Percentiles rank a stretch among this genome's conserved stretches.
Conservation (phyloP, 106 monocot genomes). For the Allium fistulosum region DNA sequence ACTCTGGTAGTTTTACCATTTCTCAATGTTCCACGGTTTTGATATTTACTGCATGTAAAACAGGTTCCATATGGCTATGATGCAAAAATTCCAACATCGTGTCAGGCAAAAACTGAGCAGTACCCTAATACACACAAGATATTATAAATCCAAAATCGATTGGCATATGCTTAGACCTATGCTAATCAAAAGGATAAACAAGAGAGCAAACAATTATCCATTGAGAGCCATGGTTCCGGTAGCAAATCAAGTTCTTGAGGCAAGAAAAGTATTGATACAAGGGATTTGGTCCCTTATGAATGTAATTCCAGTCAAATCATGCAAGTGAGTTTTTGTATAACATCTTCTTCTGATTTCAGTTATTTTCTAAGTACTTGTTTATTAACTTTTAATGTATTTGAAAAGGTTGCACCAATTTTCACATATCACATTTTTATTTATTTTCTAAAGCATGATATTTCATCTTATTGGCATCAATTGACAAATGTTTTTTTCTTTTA, state of each 20-base stretch:
- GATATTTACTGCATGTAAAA: not conserved
- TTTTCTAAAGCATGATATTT: too few relatives aligned
- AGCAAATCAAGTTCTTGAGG: slow-evolving; percentile 59
- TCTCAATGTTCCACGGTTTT: too few relatives aligned
- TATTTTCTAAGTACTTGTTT: not conserved
- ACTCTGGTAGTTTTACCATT: too few relatives aligned
- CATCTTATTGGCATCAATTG: not conserved
- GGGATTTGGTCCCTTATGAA: slow-evolving; percentile 59
- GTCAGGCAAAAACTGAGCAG: slow-evolving; percentile 4
- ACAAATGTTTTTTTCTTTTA: not conserved
- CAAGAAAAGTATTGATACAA: slow-evolving; percentile 35
- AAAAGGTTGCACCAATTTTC: too few relatives aligned
- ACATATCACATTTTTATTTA: too few relatives aligned
- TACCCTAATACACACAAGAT: slow-evolving; percentile 7
- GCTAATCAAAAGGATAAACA: slow-evolving; percentile 83
- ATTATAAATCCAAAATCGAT: slow-evolving; percentile 52
- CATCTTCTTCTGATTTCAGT: slow-evolving; percentile 1
- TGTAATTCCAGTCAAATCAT: slow-evolving; percentile 59
- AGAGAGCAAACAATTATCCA: slow-evolving; percentile 64
- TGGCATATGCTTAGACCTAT: slow-evolving; percentile 77
- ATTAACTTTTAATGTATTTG: not conserved
- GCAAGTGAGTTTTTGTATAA: slow-evolving; percentile 51
- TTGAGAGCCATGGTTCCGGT: slow-evolving; percentile 67
- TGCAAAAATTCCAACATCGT: not conserved
- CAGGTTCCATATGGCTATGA: slow-evolving; percentile 7